Evolutionary conservation across 2,329 filamentous ascomycete species (phyloP), one percentile per base, ranked within the genome.

Genomic region (Annulohypoxylon truncatum): DNA sequence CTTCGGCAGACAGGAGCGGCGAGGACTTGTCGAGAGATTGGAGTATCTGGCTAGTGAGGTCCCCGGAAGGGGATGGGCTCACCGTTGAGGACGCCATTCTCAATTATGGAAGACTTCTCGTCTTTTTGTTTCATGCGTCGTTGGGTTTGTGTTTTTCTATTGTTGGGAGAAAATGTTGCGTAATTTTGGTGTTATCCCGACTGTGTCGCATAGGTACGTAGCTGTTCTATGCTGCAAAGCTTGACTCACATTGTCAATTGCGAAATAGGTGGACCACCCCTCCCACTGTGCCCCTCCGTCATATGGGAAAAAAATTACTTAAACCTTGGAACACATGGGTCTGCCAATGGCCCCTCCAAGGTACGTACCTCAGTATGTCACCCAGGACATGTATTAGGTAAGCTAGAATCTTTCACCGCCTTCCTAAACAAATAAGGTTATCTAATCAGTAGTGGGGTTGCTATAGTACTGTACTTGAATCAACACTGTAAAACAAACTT

Each of bases 1-100:
- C 85, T 74, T 92, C 87, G 75, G 83, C 83, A 56, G 92, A 92
- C 73, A 90, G 81, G 71, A 94, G 82, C 47, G 90, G 85, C 71
- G 89, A 87, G 67, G 87, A 80, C 74, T 86, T 82, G 77, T 85
- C 85, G 73, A 95, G 83, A 59, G 87, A 85, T 66, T 89, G 85
- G 73, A 95, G 85, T 71, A 94, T 84, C 74, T 88, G 82, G 61
- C 84, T 82, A 65, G 87, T 84, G 75, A 93, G 82, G 76, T 93
- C 90, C 78, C 82, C 82, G 29, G 77, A 74, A 28, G 79, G 74
- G 51, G 44, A 51, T 28, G 40, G 12, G 20, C 67, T 73, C 56
- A 71, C 68, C 70, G 74, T 78, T 70, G 76, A 76, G 71, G 76
- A 79, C 69, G 82, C 80, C 84, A 86, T 86, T 61, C 61, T 79